phyloP scores from a whole-genome alignment of 768 basidiomycete genomes.

The Cantharellus cinnabarinus region DNA sequence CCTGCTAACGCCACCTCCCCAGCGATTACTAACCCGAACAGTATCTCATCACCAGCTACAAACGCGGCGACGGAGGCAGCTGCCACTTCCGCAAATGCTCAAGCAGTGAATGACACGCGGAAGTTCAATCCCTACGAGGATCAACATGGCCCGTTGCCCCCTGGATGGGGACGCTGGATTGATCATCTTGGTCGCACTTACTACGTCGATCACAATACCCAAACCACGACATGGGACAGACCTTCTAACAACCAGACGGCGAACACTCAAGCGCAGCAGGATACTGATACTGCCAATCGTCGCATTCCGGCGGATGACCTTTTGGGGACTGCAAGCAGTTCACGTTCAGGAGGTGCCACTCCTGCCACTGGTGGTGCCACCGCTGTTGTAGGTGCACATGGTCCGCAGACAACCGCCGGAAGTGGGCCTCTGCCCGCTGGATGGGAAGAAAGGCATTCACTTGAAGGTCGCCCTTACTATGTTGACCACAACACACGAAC shows the following conservation, averaged over 20 bases:
- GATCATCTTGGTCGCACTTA: conserved; percentile 93
- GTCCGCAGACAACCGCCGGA: conserved; percentile 40
- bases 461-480: conserved; percentile 95
- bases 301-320: conserved; percentile 71
- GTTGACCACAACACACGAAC: conserved; percentile 99
- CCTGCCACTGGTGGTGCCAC: background rate
- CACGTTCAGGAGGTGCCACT: conserved; percentile 12
- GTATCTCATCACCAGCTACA: conserved; percentile 44
- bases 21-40: background rate
- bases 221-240: conserved; percentile 94
- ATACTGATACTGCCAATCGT: conserved; percentile 66
- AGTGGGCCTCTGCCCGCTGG: conserved; percentile 81
- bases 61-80: conserved; percentile 21
- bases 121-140: conserved; percentile 94
- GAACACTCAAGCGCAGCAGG: conserved; percentile 35
- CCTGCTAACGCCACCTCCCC: background rate
- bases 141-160: conserved; percentile 76
- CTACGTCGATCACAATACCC: conserved; percentile 96
- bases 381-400: conserved; percentile 8
- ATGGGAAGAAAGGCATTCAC: conserved; percentile 98
- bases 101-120: conserved; percentile 24
- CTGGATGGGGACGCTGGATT: conserved; percentile 90
- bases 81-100: background rate
- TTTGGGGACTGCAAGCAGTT: conserved; percentile 30
- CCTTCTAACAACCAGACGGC: conserved; percentile 49